Percentiles rank a stretch among this genome's conserved stretches.
These are phyloP conservation scores for Taxawa tesnikishii DNA, from an alignment of 2,329 filamentous ascomycete species.

Conservation along the genomic window DNA sequence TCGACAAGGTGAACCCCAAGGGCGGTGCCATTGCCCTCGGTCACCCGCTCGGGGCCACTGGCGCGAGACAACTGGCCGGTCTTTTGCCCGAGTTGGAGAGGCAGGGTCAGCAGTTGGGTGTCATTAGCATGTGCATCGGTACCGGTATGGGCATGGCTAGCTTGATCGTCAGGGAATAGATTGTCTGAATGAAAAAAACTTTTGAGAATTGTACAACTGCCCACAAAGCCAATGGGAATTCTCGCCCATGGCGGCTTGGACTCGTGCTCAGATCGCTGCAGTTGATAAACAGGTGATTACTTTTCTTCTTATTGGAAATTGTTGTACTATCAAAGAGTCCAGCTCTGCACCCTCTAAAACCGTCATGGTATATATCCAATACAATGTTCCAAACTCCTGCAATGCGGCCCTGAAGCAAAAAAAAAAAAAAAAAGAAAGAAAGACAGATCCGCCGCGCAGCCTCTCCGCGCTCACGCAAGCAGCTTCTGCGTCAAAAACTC, in stretches of 20 bases:
- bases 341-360: too few relatives aligned
- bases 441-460: conserved; percentile 17
- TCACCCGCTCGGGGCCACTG: conserved; percentile 82
- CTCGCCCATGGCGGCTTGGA: too few relatives aligned
- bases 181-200: conserved; percentile 1
- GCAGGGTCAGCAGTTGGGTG: conserved; percentile 60
- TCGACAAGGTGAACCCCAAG: conserved; percentile 73
- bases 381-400: too few relatives aligned
- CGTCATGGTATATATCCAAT: too few relatives aligned
- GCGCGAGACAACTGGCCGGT: conserved; percentile 67
- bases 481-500: conserved; percentile 37
- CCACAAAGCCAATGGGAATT: too few relatives aligned
- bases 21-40: conserved; percentile 91
- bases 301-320: too few relatives aligned
- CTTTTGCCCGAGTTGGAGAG: conserved; percentile 58
- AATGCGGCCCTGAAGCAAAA: too few relatives aligned
- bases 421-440: too few relatives aligned
- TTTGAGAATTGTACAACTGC: too few relatives aligned
- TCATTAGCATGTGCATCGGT: conserved; percentile 74
- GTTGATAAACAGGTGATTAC: too few relatives aligned
- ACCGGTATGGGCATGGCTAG: conserved; percentile 41
- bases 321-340: too few relatives aligned
- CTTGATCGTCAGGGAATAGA: conserved; percentile 35
- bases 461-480: conserved; percentile 24
- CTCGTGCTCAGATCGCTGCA: too few relatives aligned